Base-by-base conservation (phyloP, 1,284 basidiomycete genomes). In the Tilletia setariae region DNA sequence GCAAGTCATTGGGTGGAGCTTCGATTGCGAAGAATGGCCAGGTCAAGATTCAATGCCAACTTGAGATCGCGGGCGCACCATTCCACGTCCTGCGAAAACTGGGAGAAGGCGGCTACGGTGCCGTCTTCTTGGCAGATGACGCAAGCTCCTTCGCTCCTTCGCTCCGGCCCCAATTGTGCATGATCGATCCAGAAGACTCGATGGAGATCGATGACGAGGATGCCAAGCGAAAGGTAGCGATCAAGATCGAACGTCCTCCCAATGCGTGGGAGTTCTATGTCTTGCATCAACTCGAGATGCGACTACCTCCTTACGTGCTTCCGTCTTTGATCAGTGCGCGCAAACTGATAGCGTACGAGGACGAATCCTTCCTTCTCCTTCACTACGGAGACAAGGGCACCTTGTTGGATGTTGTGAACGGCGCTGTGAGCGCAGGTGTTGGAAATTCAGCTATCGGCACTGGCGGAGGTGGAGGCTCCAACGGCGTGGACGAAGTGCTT, bases 41-140 rank as follows among this genome's bases (percentile, higher is more conserved):
- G 40, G 43, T 43, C 62, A 63, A 46, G 42, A 44, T 43, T 23
- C 11, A 63, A 44, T 25, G 21, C 15, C 69, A 76, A 62, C 73
- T 85, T 61, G 73, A 79, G 1, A 84, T 97, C 8, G 86, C 85
- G n/a, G 64, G 66, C 9, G 47, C 68, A 62, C 53, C 53, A 40
- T 93, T 91, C 77, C 86, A 87, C 65, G 87, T 98, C 9, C 85
- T 86, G 4, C 90, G 90, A 72, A 98, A 98, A 83, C 86, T 99
- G 25, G 96, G 96, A 4, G 95, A 99, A 84, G 96, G 96, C 6
- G 94, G 94, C 0, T 99, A 94, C 77, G 96, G 95, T 0, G 88
- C 91, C 1, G 96, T 98, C 11, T 99, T 96, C 85, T 88, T 82
- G 6, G 93, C 90, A 3, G 81, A 84, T 42, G 85, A 86, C 67